Base-by-base conservation (phyloP, 148 eudicot species). In the Camellia granthamiana region DNA sequence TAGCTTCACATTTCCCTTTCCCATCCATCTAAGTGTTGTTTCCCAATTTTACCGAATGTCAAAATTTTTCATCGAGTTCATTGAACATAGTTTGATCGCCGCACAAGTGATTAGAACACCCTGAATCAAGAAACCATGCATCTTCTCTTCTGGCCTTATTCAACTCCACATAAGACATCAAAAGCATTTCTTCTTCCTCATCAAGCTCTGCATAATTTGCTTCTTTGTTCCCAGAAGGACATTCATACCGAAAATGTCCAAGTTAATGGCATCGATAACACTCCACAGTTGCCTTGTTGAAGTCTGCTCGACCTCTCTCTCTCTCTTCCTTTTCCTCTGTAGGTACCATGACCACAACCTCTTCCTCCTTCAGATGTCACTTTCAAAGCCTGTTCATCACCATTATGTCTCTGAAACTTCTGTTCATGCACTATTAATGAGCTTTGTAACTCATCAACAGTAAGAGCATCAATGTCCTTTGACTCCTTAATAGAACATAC, bases 101-200 rank as follows among this genome's bases (percentile, higher is more conserved):
- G 7, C 79, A 23, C 69, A 76, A 4, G 77, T 3, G 13, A 30
- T 30, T 30, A 30, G 38, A 30, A 30, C 38, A 30, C 38, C 80
- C 72, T n/a, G 80, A 77, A 13, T 77, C 80, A 16, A 77, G 61
- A n/a, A 77, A 77, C 80, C 80, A 77, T 55, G 11, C 60, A 3
- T 64, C 71, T 77, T 63, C 46, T 46, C 23, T 64, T 30, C 14
- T 75, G 7, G n/a, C 47, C 7, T 54, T 6, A 12, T 75, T 9
- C 11, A 21, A 14, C 47, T 75, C 60, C 18, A 68, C 73, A 68
- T 60, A 55, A 2, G 74, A 10, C 80, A 78, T 78, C 15, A 51
- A 38, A 0, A 78, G 69, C 49, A 66, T 51, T 4, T 67, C 74
- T 10, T 68, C 63, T 21, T 54, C 43, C 6, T 55, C 18, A 47